Conservation (phyloP, 2,329 filamentous ascomycete species). For the Lachnellula subtilissima region DNA sequence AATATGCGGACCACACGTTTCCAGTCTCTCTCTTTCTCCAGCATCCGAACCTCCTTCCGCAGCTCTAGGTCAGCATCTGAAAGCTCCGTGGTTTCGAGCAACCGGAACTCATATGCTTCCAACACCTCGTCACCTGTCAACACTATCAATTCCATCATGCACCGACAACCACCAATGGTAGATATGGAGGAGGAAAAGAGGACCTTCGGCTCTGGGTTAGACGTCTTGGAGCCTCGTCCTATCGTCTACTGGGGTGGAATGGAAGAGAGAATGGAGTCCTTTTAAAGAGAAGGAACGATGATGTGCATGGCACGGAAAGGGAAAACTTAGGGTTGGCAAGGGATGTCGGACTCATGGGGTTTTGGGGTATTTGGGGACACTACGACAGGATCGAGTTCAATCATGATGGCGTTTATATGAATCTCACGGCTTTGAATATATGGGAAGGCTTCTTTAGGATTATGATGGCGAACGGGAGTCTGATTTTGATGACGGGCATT, state of each 20-base stretch:
- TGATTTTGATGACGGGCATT: background rate
- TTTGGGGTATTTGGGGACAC: conserved; percentile 5
- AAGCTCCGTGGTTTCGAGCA: conserved; percentile 26
- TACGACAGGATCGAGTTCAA: conserved; percentile 19
- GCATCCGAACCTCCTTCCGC: conserved; percentile 50
- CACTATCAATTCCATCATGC: conserved; percentile 56
- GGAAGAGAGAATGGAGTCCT: conserved; percentile 50
- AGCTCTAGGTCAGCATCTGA: conserved; percentile 40
- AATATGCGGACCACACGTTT: conserved; percentile 31
- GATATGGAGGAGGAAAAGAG: conserved; percentile 53
- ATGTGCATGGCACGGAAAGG: background rate
- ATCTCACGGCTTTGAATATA: conserved; percentile 15
- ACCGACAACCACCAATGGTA: conserved; percentile 53
- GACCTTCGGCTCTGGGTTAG: conserved; percentile 48
- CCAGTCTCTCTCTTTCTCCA: conserved; percentile 44
- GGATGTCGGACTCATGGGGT: background rate
- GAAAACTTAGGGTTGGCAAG: background rate
- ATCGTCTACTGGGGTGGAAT: conserved; percentile 60
- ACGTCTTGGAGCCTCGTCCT: conserved; percentile 56
- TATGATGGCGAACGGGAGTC: conserved; percentile 10
- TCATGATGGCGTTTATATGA: conserved; percentile 14
- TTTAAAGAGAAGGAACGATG: conserved; percentile 9
- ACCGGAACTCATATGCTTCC: conserved; percentile 38
- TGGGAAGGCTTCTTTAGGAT: conserved; percentile 1
- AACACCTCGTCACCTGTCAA: conserved; percentile 37